These are phyloP conservation scores for Cyclotella sp. DNA, from an alignment of 108 stramenopile species.

Conservation along the genomic window DNA sequence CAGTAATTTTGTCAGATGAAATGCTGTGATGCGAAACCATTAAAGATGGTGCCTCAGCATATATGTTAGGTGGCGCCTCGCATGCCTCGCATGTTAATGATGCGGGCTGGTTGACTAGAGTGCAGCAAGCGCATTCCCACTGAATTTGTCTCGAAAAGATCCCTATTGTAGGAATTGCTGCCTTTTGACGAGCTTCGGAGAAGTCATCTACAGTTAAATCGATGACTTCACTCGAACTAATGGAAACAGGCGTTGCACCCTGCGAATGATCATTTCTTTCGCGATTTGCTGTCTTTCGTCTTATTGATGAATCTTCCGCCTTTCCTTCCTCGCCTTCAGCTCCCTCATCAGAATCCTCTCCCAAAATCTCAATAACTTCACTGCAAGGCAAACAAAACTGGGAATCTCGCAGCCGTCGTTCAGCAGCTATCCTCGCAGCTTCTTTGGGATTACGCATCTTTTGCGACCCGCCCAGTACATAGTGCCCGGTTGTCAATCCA, in stretches of 20 bases:
- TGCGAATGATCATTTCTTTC: neutral
- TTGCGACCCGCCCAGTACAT: conserved; percentile 25
- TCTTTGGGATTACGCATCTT: conserved; percentile 33
- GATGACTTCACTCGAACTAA: neutral
- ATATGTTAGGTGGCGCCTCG: neutral
- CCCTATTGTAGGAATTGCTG: neutral
- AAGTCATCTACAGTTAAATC: conserved; percentile 29
- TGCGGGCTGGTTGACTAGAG: conserved; percentile 7
- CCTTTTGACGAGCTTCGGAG: neutral
- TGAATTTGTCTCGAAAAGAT: neutral
- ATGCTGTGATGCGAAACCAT: neutral
- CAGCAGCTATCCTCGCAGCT: conserved; percentile 50
- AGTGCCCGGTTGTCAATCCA: conserved; percentile 10
- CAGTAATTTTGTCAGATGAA: neutral
- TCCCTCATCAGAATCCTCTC: conserved; percentile 35
- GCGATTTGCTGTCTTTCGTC: neutral
- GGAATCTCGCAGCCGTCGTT: conserved; percentile 50
- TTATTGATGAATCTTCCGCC: neutral
- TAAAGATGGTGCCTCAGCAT: neutral
- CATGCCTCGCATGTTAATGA: neutral
- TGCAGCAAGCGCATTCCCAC: conserved; percentile 17
- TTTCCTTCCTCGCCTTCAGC: conserved; percentile 31
- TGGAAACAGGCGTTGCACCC: neutral
- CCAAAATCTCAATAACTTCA: conserved; percentile 58
- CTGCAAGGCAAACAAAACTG: conserved; percentile 55